Percentiles rank a stretch among this genome's conserved stretches.
Evolutionary conservation across 768 basidiomycete genomes (phyloP).

Genomic region (Myochromella boudieri): DNA sequence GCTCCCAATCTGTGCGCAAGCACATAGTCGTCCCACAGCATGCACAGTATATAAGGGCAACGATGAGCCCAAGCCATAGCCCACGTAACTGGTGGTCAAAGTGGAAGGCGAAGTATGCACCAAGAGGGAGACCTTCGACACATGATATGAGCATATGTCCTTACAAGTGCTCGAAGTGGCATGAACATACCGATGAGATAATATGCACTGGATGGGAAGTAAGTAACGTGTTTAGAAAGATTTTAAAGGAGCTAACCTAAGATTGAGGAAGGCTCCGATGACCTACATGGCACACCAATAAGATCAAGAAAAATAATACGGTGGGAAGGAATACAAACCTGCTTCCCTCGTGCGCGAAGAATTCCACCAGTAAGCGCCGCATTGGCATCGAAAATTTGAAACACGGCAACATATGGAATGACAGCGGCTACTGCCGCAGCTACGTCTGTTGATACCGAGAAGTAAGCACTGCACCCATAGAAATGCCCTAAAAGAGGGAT

Average conservation of each 20-base stretch:
- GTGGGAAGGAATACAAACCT: too few species aligned
- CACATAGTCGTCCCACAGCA: slow-evolving; percentile 53
- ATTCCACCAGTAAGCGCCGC: slow-evolving; percentile 69
- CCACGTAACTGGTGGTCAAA: slow-evolving; percentile 60
- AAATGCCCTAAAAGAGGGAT: not conserved
- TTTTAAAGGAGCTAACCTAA: slow-evolving; percentile 44
- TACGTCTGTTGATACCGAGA: slow-evolving; percentile 36
- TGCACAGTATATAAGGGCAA: slow-evolving; percentile 60
- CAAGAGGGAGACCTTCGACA: slow-evolving; percentile 69
- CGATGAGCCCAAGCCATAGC: slow-evolving; percentile 82
- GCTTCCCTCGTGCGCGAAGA: slow-evolving; percentile 80
- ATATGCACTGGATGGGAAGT: slow-evolving; percentile 65
- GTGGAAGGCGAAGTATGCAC: slow-evolving; percentile 74
- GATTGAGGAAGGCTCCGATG: slow-evolving; percentile 75
- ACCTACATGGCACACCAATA: slow-evolving; percentile 36
- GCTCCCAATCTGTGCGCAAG: slow-evolving; percentile 65
- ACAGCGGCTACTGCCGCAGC: slow-evolving; percentile 63
- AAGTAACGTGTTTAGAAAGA: not conserved
- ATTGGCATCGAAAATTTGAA: slow-evolving; percentile 83
- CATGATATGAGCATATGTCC: not conserved
- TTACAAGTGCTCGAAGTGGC: too few species aligned
- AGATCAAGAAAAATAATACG: not conserved
- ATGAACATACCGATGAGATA: slow-evolving; percentile 65
- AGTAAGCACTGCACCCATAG: not conserved
- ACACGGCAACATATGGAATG: slow-evolving; percentile 70